Evolutionary conservation across 345 rosid genomes (phyloP).

Genomic region (Salix suchowensis): DNA sequence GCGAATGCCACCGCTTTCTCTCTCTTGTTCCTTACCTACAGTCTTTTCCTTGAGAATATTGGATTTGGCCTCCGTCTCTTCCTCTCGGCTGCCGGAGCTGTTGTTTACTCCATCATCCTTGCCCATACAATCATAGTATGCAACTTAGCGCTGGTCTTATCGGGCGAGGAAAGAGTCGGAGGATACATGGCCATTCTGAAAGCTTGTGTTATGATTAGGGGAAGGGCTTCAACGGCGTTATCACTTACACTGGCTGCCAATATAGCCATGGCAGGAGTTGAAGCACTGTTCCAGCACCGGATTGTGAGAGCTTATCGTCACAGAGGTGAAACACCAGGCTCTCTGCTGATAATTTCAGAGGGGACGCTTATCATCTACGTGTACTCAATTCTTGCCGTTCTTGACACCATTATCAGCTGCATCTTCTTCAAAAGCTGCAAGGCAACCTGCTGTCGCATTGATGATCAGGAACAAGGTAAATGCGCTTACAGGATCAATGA

Average conservation of each 20-base stretch:
- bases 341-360: slow-evolving; percentile 35
- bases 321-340: slow-evolving; percentile 5
- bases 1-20: slow-evolving; percentile 74
- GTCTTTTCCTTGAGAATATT: slow-evolving; percentile 21
- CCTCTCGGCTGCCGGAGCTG: slow-evolving; percentile 51
- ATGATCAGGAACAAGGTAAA: slow-evolving; percentile 27
- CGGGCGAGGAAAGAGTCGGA: slow-evolving; percentile 43
- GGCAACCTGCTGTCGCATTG: slow-evolving; percentile 6
- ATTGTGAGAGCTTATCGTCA: slow-evolving; percentile 36
- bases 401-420: slow-evolving; percentile 57
- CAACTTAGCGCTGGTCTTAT: slow-evolving; percentile 63
- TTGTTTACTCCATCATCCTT: slow-evolving; percentile 56
- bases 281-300: slow-evolving; percentile 70
- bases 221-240: slow-evolving; percentile 64
- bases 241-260: slow-evolving; percentile 59
- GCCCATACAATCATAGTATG: slow-evolving; percentile 59
- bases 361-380: slow-evolving; percentile 61
- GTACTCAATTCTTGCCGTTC: slow-evolving; percentile 60
- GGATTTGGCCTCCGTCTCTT: slow-evolving; percentile 35
- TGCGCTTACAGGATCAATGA: slow-evolving; percentile 27
- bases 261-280: slow-evolving; percentile 55
- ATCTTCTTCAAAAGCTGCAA: slow-evolving; percentile 62
- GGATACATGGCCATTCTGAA: slow-evolving; percentile 60
- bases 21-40: slow-evolving; percentile 49
- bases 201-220: slow-evolving; percentile 51